Base-by-base conservation (phyloP, 129 eudicot species). In the carrot (Daucus carota) region DNA sequence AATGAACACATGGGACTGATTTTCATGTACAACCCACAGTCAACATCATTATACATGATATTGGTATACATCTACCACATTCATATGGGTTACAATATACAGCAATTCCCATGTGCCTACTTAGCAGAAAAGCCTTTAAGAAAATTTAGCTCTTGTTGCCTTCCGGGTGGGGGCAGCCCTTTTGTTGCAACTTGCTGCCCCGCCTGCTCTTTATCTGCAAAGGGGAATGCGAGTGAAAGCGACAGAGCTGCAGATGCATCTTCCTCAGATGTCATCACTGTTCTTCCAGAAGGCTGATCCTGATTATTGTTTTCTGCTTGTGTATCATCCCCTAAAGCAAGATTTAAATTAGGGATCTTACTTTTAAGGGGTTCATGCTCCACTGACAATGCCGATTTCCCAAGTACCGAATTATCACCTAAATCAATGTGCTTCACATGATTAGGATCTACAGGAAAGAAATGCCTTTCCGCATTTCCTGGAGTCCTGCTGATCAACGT, bases 181-280 rank as follows among this genome's bases (percentile, higher is more conserved):
- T 26, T 71, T 50, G 42, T 47, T 8, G 78, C 38, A 52, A 60
- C 77, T 17, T 80, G 32, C n/a, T 74, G 78, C 33, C 48, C 73
- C 7, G 59, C 78, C 63, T 62, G 79, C 8, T 79, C 86, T 59
- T 83, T 79, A 1, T 84, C 76, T 8, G 83, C 81, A 52, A 87
- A 86, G 2, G 92, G 87, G 83, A 88, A 91, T 48, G 95, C 80
- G 29, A 89, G 92, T 42, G 97, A 91, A 28, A 92, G 90, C 15
- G 95, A 89, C 42, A 89, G 85, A 36, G 87, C 84, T 10, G 92
- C 92, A 26, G 90, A 80, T 44, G 60, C 82, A 24, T 83, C 89
- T 41, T 89, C 88, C 43, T 81, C 86, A 67, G 78, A 84, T 77
- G 74, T 77, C 36, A 47, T n/a, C 31, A 32, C 33, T 33, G 70